Percentiles rank a stretch among this genome's conserved stretches.
Conservation (phyloP, 495 filamentous ascomycete genomes). For the Talaromyces thailandensis region DNA sequence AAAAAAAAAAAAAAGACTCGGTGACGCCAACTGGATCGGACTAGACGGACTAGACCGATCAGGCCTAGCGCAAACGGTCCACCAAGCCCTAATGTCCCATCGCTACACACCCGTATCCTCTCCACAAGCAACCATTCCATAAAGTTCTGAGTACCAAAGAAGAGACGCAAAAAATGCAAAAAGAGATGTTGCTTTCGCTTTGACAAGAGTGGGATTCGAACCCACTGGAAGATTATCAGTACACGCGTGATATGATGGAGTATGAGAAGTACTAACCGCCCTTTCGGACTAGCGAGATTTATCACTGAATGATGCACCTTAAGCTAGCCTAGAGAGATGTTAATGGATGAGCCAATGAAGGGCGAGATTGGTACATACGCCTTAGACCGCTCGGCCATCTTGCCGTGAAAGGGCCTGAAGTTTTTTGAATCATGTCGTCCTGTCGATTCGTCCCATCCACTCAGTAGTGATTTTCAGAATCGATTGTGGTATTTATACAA, state of each 20-base stretch:
- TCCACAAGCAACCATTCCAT: background rate
- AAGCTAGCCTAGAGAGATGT: background rate
- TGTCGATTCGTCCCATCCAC: no score
- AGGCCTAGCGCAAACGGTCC: background rate
- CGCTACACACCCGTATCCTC: background rate
- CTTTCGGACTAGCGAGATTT: background rate
- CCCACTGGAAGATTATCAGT: no score
- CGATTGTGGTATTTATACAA: no score
- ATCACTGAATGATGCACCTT: background rate
- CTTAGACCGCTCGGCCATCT: background rate
- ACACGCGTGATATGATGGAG: no score
- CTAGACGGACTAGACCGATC: background rate
- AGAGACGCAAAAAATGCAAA: background rate
- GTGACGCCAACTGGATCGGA: background rate
- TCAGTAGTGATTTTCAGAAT: no score
- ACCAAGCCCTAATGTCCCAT: background rate
- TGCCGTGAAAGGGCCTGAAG: background rate
- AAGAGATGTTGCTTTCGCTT: background rate
- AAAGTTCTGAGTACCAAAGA: background rate
- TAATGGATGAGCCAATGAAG: no score
- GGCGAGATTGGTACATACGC: no score
- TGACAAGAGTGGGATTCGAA: slow-evolving; percentile 48
- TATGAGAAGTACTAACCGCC: no score
- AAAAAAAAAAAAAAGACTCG: no score
- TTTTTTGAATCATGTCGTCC: no score